Evolutionary conservation across 1,284 basidiomycete species (phyloP), one percentile per base, ranked within the genome.

Genomic region (Ustilago tritici): DNA sequence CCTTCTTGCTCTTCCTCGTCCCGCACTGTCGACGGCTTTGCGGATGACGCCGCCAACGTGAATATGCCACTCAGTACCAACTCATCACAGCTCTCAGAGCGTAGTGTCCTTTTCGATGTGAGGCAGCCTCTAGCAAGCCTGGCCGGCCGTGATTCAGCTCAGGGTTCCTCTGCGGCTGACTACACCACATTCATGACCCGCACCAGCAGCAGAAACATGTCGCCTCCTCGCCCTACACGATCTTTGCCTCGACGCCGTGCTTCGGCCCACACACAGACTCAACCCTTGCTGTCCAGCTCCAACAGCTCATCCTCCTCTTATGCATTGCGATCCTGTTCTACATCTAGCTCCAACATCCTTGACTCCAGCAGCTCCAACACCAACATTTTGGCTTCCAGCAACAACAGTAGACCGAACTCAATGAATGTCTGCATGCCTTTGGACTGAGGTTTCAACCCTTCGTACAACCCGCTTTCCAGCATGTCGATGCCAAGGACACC

Each of bases 401-500:
- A 59, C 11, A 40, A 56, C 35, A 68, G 50, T n/a, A 61, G 73
- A 9, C 73, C 65, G 17, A 71, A 56, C 47, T 59, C 50, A 32
- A 35, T 56, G 10, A 64, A 54, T 2, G 66, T 61, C 14, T 77
- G 66, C 46, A 41, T 56, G 31, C 67, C 67, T 5, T 19, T 67
- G 2, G 61, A 53, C 2, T 62, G 65, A 57, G 65, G 65, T n/a
- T 70, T 70, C 12, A 65, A 76, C 36, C 65, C 75, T 4, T 38
- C 56, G 36, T 56, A 47, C 31, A 58, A 64, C 46, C 69, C 69
- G 40, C 64, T 70, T 28, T 73, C 75, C 12, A 70, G 71, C 31
- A 61, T 66, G 61, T 74, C 71, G 38, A 78, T 68, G 28, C 68
- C 76, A 2, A 28, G 76, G 8, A 78, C 76, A 47, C 76, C 76